phyloP scores from a whole-genome alignment of 129 eudicot species.

The Artemisia annua region DNA sequence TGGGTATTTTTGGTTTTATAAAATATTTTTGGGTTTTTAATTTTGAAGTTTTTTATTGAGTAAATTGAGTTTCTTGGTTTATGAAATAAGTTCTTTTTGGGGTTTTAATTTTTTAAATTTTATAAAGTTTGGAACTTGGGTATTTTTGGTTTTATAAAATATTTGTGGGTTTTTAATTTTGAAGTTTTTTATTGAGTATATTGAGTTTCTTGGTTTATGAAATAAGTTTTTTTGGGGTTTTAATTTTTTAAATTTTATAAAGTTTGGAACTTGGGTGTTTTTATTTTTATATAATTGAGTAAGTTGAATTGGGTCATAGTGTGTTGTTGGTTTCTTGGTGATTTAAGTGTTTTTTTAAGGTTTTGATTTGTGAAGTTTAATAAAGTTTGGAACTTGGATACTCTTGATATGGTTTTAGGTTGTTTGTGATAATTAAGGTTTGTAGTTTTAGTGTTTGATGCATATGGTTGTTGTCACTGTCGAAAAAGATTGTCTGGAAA shows the following conservation, averaged over 20 bases:
- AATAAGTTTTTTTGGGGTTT: no score
- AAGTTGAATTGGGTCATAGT: no score
- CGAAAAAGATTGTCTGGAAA: conserved; percentile 57
- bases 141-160: conserved; percentile 4
- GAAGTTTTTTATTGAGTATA: conserved; percentile 7
- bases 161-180: conserved; percentile 6
- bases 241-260: no score
- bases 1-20: conserved; percentile 30
- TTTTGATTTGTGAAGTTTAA: no score
- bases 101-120: no score
- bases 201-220: background rate
- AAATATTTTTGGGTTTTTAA: no score
- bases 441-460: conserved; percentile 49
- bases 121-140: conserved; percentile 8
- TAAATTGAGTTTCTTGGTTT: background rate
- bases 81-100: no score
- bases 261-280: conserved; percentile 17
- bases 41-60: no score
- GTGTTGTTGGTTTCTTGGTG: conserved; percentile 1
- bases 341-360: background rate
- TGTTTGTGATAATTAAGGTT: conserved; percentile 5
- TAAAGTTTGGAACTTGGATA: background rate
- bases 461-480: conserved; percentile 38
- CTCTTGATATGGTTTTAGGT: conserved; percentile 35
- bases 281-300: conserved; percentile 3